Conservation (phyloP, 805 yeast species). For the Jamesozyma hellenica region DNA sequence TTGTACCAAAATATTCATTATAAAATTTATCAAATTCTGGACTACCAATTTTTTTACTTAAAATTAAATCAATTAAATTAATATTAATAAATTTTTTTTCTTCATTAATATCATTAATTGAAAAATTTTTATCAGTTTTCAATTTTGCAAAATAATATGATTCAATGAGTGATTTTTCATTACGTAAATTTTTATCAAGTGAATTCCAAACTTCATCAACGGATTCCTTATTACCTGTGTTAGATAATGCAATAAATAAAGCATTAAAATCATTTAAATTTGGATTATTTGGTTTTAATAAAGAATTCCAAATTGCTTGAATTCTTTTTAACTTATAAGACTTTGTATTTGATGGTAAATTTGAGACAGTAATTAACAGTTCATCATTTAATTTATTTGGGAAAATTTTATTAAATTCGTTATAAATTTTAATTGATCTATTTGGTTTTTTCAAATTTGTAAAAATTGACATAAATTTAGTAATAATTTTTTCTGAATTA, state of each 20-base stretch:
- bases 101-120: conserved; percentile 7
- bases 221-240: conserved; percentile 12
- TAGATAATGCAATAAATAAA: conserved; percentile 15
- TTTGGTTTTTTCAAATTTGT: conserved; percentile 12
- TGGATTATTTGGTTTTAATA: conserved; percentile 9
- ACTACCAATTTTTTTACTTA: conserved; percentile 11
- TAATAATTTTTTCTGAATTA: conserved; percentile 6
- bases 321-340: conserved; percentile 16
- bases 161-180: conserved; percentile 13
- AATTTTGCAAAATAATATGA: conserved; percentile 13
- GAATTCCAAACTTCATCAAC: conserved; percentile 18
- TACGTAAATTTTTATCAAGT: conserved; percentile 7
- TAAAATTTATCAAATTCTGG: conserved; percentile 14
- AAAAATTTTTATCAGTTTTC: conserved; percentile 4
- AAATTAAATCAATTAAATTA: conserved; percentile 18
- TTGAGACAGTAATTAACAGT: conserved; percentile 19
- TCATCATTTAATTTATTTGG: conserved; percentile 11
- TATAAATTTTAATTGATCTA: conserved; percentile 14
- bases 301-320: conserved; percentile 27
- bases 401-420: conserved; percentile 12
- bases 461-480: conserved; percentile 20
- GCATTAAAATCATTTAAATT: conserved; percentile 8
- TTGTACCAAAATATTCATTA: conserved; percentile 7
- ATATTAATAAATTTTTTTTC: conserved; percentile 10
- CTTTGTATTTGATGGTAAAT: conserved; percentile 7